A percentile compares a stretch with the other conserved stretches of the same genome.
These are phyloP conservation scores for Westerdykella sp. DNA, from an alignment of 2,329 filamentous ascomycete genomes.

Conservation along the genomic window DNA sequence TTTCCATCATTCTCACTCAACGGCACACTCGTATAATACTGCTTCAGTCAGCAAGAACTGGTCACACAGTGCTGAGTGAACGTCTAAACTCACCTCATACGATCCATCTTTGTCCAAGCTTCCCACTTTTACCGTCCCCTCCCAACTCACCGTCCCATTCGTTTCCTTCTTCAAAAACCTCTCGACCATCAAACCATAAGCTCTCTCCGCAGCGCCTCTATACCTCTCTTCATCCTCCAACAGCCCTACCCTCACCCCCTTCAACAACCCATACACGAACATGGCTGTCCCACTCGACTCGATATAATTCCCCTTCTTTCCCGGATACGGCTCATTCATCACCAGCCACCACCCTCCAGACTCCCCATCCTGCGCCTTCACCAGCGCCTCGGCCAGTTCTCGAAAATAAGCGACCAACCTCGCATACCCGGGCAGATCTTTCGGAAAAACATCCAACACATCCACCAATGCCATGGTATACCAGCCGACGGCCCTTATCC, in stretches of 20 bases:
- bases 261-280: constrained; percentile 34
- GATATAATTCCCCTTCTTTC: constrained; percentile 51
- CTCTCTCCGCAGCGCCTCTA: constrained; percentile 38
- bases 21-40: constrained; percentile 37
- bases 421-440: constrained; percentile 31
- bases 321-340: constrained; percentile 46
- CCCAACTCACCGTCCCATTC: constrained; percentile 47
- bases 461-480: constrained; percentile 42
- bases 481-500: constrained; percentile 36
- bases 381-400: constrained; percentile 40
- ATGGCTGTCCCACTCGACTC: constrained; percentile 55
- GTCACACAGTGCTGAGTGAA: neutral
- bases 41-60: constrained; percentile 2
- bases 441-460: constrained; percentile 44
- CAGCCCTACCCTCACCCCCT: constrained; percentile 30
- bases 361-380: constrained; percentile 36
- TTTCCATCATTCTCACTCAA: constrained; percentile 36
- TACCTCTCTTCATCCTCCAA: constrained; percentile 26
- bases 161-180: constrained; percentile 42
- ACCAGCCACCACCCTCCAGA: constrained; percentile 55
- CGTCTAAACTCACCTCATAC: constrained; percentile 41
- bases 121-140: constrained; percentile 50
- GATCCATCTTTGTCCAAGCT: constrained; percentile 43
- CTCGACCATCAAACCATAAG: constrained; percentile 41
- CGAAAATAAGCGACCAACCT: constrained; percentile 38